Evolutionary conservation across 2,329 filamentous ascomycete species (phyloP).

Genomic region (Colletotrichum spinosum): DNA sequence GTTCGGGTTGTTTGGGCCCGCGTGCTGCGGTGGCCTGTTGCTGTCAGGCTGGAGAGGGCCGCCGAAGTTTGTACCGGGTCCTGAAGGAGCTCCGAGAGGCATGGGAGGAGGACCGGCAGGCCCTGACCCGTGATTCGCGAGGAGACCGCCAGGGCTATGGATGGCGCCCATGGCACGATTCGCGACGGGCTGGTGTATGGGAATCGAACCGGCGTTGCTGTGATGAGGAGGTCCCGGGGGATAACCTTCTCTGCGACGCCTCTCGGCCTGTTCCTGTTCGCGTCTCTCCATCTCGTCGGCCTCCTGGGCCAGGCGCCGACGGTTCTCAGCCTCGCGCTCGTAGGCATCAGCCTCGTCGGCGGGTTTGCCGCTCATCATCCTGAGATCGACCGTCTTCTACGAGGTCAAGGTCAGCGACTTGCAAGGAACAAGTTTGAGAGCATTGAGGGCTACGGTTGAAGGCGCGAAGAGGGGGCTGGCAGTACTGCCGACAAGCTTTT

Average conservation of each 20-base stretch:
- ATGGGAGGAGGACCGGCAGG: constrained; percentile 66
- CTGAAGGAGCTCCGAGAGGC: constrained; percentile 64
- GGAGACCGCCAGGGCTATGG: constrained; percentile 90
- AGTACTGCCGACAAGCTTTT: constrained; percentile 31
- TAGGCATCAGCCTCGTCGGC: constrained; percentile 37
- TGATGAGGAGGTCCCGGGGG: constrained; percentile 80
- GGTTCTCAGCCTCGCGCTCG: constrained; percentile 48
- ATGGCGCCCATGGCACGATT: constrained; percentile 83
- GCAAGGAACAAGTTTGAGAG: background rate
- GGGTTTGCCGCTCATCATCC: constrained; percentile 39
- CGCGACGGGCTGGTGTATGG: constrained; percentile 94
- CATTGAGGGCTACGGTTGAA: constrained; percentile 17
- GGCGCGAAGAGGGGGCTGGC: constrained; percentile 32
- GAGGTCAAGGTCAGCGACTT: constrained; percentile 11
- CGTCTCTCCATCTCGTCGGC: constrained; percentile 64
- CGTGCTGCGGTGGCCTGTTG: constrained; percentile 63
- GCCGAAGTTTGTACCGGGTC: constrained; percentile 63
- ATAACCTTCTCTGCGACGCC: constrained; percentile 72
- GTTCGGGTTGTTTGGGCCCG: constrained; percentile 58
- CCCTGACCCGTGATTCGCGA: constrained; percentile 78
- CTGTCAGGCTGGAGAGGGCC: constrained; percentile 66
- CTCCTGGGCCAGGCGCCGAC: constrained; percentile 37
- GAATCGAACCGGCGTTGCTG: constrained; percentile 87
- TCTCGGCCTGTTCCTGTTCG: constrained; percentile 75
- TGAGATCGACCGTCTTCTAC: constrained; percentile 33